phyloP scores from a whole-genome alignment of 179 eudicot species.

The Spinacia oleracea region DNA sequence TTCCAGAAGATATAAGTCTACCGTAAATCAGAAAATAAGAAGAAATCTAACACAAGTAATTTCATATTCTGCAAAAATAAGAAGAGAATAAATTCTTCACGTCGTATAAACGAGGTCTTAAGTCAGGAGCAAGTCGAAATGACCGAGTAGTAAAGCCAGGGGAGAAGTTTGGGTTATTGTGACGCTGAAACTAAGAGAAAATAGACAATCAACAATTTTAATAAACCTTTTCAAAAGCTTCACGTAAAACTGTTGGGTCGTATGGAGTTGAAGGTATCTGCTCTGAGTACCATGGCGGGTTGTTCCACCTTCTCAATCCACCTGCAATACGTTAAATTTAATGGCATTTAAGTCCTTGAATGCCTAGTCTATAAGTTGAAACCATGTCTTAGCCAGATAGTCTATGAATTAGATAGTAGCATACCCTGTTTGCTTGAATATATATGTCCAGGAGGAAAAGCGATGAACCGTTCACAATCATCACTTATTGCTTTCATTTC shows the following conservation, averaged over 20 bases:
- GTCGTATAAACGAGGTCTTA: not conserved
- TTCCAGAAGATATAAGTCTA: not conserved
- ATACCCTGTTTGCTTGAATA: slow-evolving; percentile 88
- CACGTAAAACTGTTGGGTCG: slow-evolving; percentile 69
- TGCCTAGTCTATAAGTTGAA: not conserved
- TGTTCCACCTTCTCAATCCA: slow-evolving; percentile 80
- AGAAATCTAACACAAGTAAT: not conserved
- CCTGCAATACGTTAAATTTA: slow-evolving; percentile 39
- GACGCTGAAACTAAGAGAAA: not conserved
- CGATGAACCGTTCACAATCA: slow-evolving; percentile 85
- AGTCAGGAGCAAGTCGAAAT: not conserved
- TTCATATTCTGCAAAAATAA: not conserved
- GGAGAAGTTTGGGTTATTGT: not conserved
- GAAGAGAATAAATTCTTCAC: not conserved
- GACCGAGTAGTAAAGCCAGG: not conserved
- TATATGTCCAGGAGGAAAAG: slow-evolving; percentile 91
- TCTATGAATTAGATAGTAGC: slow-evolving; percentile 18
- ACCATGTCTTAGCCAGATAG: not conserved
- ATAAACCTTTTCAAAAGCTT: slow-evolving; percentile 78
- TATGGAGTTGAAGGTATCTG: slow-evolving; percentile 74
- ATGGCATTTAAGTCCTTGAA: not conserved
- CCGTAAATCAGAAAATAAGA: not conserved
- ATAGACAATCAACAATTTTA: not conserved
- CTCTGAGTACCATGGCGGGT: slow-evolving; percentile 86
- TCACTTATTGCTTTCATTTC: slow-evolving; percentile 94